Base-by-base conservation (phyloP, 2,329 filamentous ascomycete species). In the Colletotrichum costaricense region DNA sequence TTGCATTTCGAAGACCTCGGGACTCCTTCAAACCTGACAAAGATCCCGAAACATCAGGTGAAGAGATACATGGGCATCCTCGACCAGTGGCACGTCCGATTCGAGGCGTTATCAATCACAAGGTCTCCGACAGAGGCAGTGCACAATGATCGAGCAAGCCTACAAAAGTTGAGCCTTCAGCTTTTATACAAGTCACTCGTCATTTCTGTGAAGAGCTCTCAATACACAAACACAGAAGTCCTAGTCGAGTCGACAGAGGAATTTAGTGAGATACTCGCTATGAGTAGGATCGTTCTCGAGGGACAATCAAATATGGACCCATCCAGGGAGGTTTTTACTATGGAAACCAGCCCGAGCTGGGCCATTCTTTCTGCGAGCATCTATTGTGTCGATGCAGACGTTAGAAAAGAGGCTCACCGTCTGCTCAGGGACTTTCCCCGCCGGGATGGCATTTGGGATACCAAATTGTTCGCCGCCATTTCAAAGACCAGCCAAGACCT, bases 381-480 rank as follows among this genome's bases (percentile, higher is more conserved):
- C 73, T 82, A 81, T 14, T 86, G 84, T 46, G 79, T 82, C 7
- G 82, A 86, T 56, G 75, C 77, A 2, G 69, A 75, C 0, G 80
- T 86, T 5, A 79, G 84, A 14, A 79, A 81, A 8, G 82, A 86
- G 1, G 83, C 85, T 9, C 81, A 84, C 12, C 77, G 80, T 9
- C 81, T 87, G 24, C 76, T 87, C n/a, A 77, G 78, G 4, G 76
- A 81, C 33, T 84, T 86, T 30, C 84, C 84, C 5, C 81, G 84
- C 5, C 81, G 83, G 38, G 86, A 87, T 69, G 84, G 83, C 2
- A 79, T 87, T 9, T 82, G 84, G 24, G 84, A 86, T 71, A 85
- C 81, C 33, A 79, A 82, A 11, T 78, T 84, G 1, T 83, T 85
- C 62, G 76, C 80, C 0, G 83, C 66, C 26, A 46, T 65, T 7